phyloP scores from a whole-genome alignment of 1,139 yeast genomes.

The Lizanozyma gosingica region DNA sequence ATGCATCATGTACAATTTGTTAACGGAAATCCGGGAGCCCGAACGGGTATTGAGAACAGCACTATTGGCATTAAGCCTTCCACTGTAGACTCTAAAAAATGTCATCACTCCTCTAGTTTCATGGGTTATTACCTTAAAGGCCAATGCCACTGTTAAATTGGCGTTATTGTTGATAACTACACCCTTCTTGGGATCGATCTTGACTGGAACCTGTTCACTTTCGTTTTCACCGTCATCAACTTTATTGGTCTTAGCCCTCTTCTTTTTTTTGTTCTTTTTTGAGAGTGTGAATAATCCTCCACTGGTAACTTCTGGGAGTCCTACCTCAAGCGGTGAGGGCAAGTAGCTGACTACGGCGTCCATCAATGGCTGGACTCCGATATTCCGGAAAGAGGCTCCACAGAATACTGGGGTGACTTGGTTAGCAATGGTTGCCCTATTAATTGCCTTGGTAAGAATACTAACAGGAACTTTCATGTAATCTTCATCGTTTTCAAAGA shows the following conservation, averaged over 20 bases:
- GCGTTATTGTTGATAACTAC: constrained; percentile 46
- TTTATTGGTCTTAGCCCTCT: constrained; percentile 8
- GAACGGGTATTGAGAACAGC: constrained; percentile 61
- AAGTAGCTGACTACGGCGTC: constrained; percentile 72
- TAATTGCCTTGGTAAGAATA: constrained; percentile 47
- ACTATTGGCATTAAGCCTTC: constrained; percentile 54
- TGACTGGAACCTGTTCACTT: constrained; percentile 20
- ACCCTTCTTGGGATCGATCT: constrained; percentile 35
- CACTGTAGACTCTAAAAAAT: constrained; percentile 83
- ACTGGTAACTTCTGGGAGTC: constrained; percentile 43
- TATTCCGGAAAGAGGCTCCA: constrained; percentile 87
- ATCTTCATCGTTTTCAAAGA: constrained; percentile 62
- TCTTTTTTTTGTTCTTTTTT: constrained; percentile 7
- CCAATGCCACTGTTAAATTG: constrained; percentile 66
- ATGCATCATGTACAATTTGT: constrained; percentile 73
- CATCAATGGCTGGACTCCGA: constrained; percentile 90
- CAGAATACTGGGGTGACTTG: constrained; percentile 73
- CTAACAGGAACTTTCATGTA: constrained; percentile 52
- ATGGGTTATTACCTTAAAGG: constrained; percentile 86
- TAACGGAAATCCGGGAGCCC: constrained; percentile 56
- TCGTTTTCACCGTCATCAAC: constrained; percentile 3
- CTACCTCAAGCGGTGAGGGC: constrained; percentile 72
- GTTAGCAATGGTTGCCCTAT: constrained; percentile 50
- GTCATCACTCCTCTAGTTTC: constrained; percentile 78
- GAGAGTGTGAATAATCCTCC: constrained; percentile 5